Evolutionary conservation across 306 rosid genomes (phyloP).

Genomic region (Prunus padus): DNA sequence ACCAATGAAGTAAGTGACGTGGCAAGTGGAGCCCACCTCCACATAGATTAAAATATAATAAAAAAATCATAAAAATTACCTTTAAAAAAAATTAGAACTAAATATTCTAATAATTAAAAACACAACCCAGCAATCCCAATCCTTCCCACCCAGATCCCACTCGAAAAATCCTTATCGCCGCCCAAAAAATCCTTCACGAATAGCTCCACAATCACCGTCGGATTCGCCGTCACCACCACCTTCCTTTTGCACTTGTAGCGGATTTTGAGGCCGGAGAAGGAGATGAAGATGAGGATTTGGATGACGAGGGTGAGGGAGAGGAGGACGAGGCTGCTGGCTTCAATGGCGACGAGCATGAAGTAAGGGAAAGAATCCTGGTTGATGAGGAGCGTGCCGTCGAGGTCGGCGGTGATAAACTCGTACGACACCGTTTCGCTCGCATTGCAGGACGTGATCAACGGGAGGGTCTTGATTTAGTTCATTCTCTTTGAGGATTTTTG

Average conservation of each 20-base stretch:
- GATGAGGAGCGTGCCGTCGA: conserved; percentile 79
- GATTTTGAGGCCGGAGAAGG: conserved; percentile 82
- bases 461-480: conserved; percentile 31
- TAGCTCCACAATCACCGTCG: conserved; percentile 88
- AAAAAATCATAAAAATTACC: too few relatives aligned
- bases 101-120: too few relatives aligned
- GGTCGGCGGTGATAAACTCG: conserved; percentile 80
- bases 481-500: too few relatives aligned
- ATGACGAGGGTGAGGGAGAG: conserved; percentile 83
- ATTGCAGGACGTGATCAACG: conserved; percentile 46
- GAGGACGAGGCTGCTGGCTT: conserved; percentile 91
- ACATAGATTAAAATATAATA: too few relatives aligned
- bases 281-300: conserved; percentile 90
- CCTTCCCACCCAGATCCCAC: too few relatives aligned
- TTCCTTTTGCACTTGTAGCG: conserved; percentile 78
- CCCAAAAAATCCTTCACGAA: conserved; percentile 83
- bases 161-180: conserved; percentile 48
- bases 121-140: too few relatives aligned
- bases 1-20: too few relatives aligned
- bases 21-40: too few relatives aligned
- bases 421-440: conserved; percentile 22
- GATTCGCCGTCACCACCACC: conserved; percentile 92
- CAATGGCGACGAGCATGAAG: conserved; percentile 94
- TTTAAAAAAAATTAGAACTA: too few relatives aligned
- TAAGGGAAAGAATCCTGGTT: conserved; percentile 78